Evolutionary conservation across 305 asterid species (phyloP).

Genomic region (Fraxinus platypoda): DNA sequence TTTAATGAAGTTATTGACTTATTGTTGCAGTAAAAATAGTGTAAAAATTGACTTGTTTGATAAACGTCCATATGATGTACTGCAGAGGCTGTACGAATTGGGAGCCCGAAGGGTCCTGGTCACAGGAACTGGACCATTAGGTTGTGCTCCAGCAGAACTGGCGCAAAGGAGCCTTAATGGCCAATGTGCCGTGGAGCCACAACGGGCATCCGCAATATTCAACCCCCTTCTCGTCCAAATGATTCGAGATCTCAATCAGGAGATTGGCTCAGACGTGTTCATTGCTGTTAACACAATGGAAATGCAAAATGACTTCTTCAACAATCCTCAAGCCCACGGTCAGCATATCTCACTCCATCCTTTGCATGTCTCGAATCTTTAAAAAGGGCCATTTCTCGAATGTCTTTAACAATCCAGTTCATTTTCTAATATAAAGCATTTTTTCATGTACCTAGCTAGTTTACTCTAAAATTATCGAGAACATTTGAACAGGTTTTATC

Average conservation of each 20-base stretch:
- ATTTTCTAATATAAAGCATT: neutral
- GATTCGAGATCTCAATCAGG: constrained; percentile 42
- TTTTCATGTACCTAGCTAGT: neutral
- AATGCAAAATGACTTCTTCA: constrained; percentile 52
- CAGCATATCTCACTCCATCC: neutral
- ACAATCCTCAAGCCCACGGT: constrained; percentile 47
- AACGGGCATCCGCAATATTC: constrained; percentile 40
- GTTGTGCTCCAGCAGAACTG: constrained; percentile 54
- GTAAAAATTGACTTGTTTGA: neutral
- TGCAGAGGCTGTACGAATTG: constrained; percentile 45
- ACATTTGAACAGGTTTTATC: constrained; percentile 40
- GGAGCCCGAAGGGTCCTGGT: constrained; percentile 63
- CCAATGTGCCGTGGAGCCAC: constrained; percentile 51
- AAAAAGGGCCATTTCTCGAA: neutral
- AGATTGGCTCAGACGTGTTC: constrained; percentile 44
- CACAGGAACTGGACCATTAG: constrained; percentile 64
- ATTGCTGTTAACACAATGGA: constrained; percentile 50
- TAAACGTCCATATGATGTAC: neutral
- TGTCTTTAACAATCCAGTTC: neutral
- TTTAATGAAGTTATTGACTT: neutral
- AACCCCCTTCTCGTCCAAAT: constrained; percentile 49
- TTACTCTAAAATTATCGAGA: neutral
- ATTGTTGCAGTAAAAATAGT: neutral
- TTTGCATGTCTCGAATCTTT: neutral
- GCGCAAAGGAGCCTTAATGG: constrained; percentile 53